Evolutionary conservation across 2,329 filamentous ascomycete genomes (phyloP).

Genomic region (Trichoderma arundinaceum): DNA sequence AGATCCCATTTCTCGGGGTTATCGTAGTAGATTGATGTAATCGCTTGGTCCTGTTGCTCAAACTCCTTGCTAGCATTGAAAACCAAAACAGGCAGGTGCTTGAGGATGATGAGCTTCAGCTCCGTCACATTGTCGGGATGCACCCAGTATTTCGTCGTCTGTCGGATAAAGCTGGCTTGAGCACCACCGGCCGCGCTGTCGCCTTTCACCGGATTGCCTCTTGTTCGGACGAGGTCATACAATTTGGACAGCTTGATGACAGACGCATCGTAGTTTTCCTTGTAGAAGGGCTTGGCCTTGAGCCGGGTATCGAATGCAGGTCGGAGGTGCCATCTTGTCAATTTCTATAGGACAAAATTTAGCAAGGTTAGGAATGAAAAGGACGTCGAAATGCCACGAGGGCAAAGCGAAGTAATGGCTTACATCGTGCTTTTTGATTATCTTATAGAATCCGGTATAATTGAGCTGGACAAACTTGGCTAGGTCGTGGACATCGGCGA

Average conservation of each 20-base stretch:
- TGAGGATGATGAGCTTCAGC: conserved; percentile 95
- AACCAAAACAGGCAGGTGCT: conserved; percentile 94
- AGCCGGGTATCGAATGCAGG: conserved; percentile 95
- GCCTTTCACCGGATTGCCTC: conserved; percentile 89
- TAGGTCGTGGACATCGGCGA: conserved; percentile 96
- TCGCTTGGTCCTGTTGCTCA: conserved; percentile 85
- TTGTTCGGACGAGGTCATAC: conserved; percentile 91
- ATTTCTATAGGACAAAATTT: conserved; percentile 69
- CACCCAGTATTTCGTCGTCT: conserved; percentile 99
- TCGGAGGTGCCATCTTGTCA: conserved; percentile 89
- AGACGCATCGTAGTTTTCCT: conserved; percentile 96
- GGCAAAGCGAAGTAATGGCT: conserved; percentile 40
- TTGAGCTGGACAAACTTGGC: conserved; percentile 98
- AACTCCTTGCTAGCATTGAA: conserved; percentile 99
- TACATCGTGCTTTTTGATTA: conserved; percentile 99
- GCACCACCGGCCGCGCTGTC: conserved; percentile 88
- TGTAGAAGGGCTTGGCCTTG: conserved; percentile 97
- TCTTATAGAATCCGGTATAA: conserved; percentile 99
- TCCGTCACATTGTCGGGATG: conserved; percentile 98
- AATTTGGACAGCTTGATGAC: conserved; percentile 93
- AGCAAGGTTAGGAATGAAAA: conserved; percentile 27
- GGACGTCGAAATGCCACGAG: too few relatives aligned
- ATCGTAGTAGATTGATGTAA: conserved; percentile 98
- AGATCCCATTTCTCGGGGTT: conserved; percentile 93
- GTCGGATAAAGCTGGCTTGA: conserved; percentile 94